Base-by-base conservation (phyloP, 192 early-diverging fungal species). In the Pilaira anomala region DNA sequence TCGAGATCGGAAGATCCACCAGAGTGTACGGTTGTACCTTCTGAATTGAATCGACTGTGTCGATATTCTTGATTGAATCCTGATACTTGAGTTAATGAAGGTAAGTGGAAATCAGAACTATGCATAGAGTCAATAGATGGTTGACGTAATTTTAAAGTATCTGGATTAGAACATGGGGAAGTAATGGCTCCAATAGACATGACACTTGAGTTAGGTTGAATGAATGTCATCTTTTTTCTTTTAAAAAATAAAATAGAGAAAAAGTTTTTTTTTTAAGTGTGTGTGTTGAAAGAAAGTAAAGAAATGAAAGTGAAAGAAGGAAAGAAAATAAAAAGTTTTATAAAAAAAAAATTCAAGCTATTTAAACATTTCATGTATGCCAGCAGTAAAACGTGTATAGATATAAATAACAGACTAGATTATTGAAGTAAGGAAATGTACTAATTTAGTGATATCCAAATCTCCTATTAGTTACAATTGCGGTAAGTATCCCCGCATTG, bases 131-230 rank as follows among this genome's bases (percentile, higher is more conserved):
- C 44, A 19, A 46, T 46, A 14, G 44, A 46, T 11, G 13, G 2
- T 46, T 46, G 44, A 14, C 18, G 13, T 46, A 4, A 18, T 4
- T 46, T 18, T 0, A 19, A 19, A 18, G 44, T 18, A 3, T 19
- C 44, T 19, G 13, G 5, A 4, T 46, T 14, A 18, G 44, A 18
- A 46, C 44, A 46, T 18, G 44, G 56, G 41, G 39, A 58, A 16
- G 40, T 58, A 40, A 58, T 19, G 8, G 36, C 40, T 39, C 22
- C 56, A 42, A 58, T 58, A 14, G 56, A 58, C 56, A 58, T 58
- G 3, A 58, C 40, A 58, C 33, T 58, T 40, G 39, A 40, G 14
- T 40, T 21, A 42, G 13, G 4, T 42, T 36, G 22, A 4, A 18
- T 24, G 14, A 42, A 42, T 7, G 33, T 13, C 40, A 58, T 58